Base-by-base conservation (phyloP, 2,329 filamentous ascomycete genomes). In the Apiospora rasikravindrae region DNA sequence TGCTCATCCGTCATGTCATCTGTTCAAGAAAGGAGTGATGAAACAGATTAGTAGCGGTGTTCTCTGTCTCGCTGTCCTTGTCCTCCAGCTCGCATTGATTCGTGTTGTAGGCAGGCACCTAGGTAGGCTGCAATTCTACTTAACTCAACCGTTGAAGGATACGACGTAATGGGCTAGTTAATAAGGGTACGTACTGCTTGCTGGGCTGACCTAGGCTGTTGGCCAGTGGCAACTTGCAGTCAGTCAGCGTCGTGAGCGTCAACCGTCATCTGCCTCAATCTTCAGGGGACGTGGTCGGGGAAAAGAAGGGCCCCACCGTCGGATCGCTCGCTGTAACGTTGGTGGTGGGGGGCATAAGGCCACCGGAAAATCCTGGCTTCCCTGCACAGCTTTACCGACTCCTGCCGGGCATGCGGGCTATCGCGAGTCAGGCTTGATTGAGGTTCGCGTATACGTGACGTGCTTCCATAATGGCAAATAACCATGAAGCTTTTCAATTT, bases 151-250 rank as follows among this genome's bases (percentile, higher is more conserved):
- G 33, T 37, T 37, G 33, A 49, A 49, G 8, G 44, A 16, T 49
- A 69, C 67, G 44, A 69, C 67, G 67, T 69, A 69, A 69, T 69
- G 26, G 24, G 26, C 37, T n/a, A n/a, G n/a, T n/a, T n/a, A n/a
- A n/a, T n/a, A n/a, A n/a, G 19, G 57, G 19, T 64, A 40, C 57
- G 19, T 33, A 61, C 29, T 37, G 33, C 11, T n/a, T n/a, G n/a
- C 16, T n/a, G 53, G 29, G 53, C 53, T 61, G 53, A 33, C 14
- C 26, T 53, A 8, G 51, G 26, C 51, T 37, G 53, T 13, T 45
- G 19, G 22, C 57, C 57, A 61, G 53, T 64, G 33, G 57, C 33
- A 40, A 64, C 53, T 61, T 16, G 19, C 29, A 61, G 53, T 22
- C 53, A 33, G 14, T 19, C 26, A 49, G 51, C 29, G 24, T 11